Evolutionary conservation across 106 monocot species (phyloP).

Genomic region (Narthecium ossifragum): DNA sequence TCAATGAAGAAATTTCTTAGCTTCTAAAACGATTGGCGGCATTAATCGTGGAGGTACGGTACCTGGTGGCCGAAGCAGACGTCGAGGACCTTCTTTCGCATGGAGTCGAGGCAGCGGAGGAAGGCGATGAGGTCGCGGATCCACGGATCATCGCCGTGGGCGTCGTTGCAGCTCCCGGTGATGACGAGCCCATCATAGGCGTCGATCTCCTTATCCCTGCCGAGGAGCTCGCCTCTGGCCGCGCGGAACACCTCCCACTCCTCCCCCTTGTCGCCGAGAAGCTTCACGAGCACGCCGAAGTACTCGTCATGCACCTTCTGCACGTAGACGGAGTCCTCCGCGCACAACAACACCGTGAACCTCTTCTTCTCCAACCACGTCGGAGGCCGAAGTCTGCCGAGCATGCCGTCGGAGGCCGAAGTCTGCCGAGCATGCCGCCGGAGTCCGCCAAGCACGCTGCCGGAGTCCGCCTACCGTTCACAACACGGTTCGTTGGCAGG

Average conservation of each 20-base stretch:
- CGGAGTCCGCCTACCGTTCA: no score
- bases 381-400: no score
- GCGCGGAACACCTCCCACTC: conserved; percentile 22
- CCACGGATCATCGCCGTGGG: conserved; percentile 75
- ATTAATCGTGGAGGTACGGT: background rate
- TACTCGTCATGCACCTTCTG: conserved; percentile 6
- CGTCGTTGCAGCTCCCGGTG: conserved; percentile 83
- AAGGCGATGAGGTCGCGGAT: conserved; percentile 46
- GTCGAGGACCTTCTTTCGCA: conserved; percentile 66
- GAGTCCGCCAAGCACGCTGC: no score
- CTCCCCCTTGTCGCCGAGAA: conserved; percentile 8
- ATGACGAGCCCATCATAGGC: conserved; percentile 70
- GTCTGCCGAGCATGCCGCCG: no score
- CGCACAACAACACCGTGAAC: conserved; percentile 5
- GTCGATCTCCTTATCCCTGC: conserved; percentile 17
- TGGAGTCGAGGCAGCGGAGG: conserved; percentile 23
- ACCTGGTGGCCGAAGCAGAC: conserved; percentile 98
- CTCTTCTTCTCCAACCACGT: conserved; percentile 10
- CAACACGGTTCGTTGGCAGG: no score
- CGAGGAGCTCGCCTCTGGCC: conserved; percentile 53
- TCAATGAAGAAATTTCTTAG: no score
- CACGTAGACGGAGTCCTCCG: conserved; percentile 11
- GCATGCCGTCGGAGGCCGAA: no score
- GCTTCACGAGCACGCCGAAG: background rate
- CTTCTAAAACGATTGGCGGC: no score